Percentiles rank a stretch among this genome's conserved stretches.
Conservation (phyloP, 179 eudicot genomes). For the Beta lomatogona region DNA sequence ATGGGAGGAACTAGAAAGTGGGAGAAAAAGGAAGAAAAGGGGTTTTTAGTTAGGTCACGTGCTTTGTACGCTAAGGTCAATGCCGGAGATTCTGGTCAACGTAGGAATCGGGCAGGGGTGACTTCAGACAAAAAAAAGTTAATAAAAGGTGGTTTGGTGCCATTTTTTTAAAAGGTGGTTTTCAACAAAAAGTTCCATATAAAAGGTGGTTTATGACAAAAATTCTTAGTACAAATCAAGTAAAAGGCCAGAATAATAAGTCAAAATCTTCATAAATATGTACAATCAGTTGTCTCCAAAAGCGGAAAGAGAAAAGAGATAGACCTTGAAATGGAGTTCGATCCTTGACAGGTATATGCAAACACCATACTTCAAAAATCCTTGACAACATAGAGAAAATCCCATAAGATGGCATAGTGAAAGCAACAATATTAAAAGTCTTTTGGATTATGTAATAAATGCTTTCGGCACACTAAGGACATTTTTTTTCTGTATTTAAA, state of each 20-base stretch:
- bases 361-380: conserved; percentile 84
- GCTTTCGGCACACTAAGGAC: not conserved
- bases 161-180: too few species aligned
- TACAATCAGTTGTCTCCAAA: not conserved
- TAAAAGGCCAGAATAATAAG: not conserved
- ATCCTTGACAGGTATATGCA: conserved; percentile 69
- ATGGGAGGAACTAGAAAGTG: too few species aligned
- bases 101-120: too few species aligned
- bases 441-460: not conserved
- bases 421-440: conserved; percentile 15
- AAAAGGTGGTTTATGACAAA: too few species aligned
- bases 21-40: too few species aligned
- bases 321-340: conserved; percentile 74
- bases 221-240: not conserved
- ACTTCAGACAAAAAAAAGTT: too few species aligned
- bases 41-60: too few species aligned
- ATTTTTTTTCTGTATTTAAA: not conserved
- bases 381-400: conserved; percentile 35
- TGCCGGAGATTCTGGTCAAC: too few species aligned
- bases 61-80: too few species aligned
- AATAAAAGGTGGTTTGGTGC: too few species aligned
- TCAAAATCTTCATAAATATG: not conserved
- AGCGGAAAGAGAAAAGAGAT: not conserved
- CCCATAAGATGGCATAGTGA: conserved; percentile 4
- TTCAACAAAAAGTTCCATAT: too few species aligned